Base-by-base conservation (phyloP, 179 eudicot species). In the Gypsophila paniculata region DNA sequence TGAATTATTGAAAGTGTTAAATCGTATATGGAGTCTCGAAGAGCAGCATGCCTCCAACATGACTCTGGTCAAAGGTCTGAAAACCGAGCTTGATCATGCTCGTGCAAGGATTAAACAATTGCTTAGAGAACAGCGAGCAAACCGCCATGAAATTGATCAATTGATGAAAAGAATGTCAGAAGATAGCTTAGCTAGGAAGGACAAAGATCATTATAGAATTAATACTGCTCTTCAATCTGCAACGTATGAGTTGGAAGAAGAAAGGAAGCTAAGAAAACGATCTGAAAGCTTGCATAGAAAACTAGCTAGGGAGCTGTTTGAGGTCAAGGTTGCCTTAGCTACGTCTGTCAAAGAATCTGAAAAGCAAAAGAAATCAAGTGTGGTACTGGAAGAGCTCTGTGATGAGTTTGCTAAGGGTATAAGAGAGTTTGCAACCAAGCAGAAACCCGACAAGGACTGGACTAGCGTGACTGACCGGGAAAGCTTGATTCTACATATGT, bases 11-110 rank as follows among this genome's bases (percentile, higher is more conserved):
- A 94, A 88, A 81, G 97, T 94, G 38, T 71, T 94, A 73, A 94
- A 94, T 53, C 86, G 99, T 54, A 94, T 94, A 62, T 94, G 99
- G 97, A 87, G 82, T 68, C 85, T 94, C 3, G 99, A 94, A 83
- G 97, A 94, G 77, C 97, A 92, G 67, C 94, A 94, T 57, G 79
- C 86, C 32, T 80, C 96, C 39, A 94, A 90, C 70, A 77, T 83
- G 72, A 74, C 91, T 17, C 81, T 90, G 6, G 89, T 91, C 61
- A 92, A 87, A 82, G 89, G 90, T 22, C 72, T 88, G 65, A 94
- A 92, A 77, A 86, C 78, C n/a, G 97, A 94, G 77, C 87, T 94
- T 22, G 81, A 87, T 52, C 85, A 80, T 73, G 85, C 99, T n/a
- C 96, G 86, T 58, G 18, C 75, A 19, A 88, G 69, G 78, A 85